Percentiles rank a stretch among this genome's conserved stretches.
These are phyloP conservation scores for Penicillium subrubescens DNA, from an alignment of 495 filamentous ascomycete genomes.

Conservation along the genomic window DNA sequence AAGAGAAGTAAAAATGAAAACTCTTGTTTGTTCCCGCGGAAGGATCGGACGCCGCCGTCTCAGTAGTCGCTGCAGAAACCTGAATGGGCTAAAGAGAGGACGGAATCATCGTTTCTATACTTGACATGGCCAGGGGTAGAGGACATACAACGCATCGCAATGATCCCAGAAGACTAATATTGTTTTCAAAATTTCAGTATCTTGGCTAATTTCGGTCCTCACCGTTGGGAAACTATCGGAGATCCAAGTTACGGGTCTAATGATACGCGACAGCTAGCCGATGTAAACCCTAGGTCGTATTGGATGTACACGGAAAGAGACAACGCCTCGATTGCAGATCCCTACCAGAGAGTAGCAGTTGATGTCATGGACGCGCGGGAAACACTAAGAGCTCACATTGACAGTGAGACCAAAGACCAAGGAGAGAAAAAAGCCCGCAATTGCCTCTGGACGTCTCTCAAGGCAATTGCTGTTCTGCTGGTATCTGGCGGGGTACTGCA, in stretches of 20 bases:
- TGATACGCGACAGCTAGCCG: conserved; percentile 18
- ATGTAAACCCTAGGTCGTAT: conserved; percentile 8
- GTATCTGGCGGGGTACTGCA: conserved; percentile 18
- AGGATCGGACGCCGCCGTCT: conserved; percentile 18
- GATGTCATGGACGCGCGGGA: conserved; percentile 10
- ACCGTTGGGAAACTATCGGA: conserved; percentile 15
- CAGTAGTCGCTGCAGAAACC: conserved; percentile 21
- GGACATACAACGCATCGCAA: neutral
- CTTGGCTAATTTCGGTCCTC: conserved; percentile 3
- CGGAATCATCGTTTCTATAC: neutral
- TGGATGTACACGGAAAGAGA: conserved; percentile 8
- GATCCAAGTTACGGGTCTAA: conserved; percentile 9
- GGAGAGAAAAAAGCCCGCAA: conserved; percentile 8
- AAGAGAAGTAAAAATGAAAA: neutral
- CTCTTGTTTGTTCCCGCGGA: conserved; percentile 2
- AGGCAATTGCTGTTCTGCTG: neutral
- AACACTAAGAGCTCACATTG: neutral
- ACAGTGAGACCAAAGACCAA: neutral
- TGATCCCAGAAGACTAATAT: neutral
- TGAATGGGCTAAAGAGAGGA: conserved; percentile 17
- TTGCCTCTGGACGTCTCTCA: conserved; percentile 3
- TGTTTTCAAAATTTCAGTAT: neutral
- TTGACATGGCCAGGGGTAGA: neutral
- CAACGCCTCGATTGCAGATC: neutral
- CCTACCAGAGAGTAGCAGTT: neutral